Base-by-base conservation (phyloP, 2,329 filamentous ascomycete species). In the Plenodomus biglobosus region DNA sequence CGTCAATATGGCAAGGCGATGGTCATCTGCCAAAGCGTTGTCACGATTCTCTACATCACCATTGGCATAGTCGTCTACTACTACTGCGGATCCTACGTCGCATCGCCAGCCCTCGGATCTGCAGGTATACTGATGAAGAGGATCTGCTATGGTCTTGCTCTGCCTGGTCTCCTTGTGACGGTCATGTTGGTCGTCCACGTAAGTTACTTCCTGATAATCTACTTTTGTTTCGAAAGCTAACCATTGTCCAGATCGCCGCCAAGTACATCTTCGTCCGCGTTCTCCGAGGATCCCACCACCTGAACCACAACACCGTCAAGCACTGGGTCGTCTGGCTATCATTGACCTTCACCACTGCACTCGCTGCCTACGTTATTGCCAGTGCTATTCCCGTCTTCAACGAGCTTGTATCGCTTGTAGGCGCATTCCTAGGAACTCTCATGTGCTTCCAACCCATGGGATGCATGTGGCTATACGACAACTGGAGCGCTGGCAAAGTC, bases 251-350 rank as follows among this genome's bases (percentile, higher is more conserved):
- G 50, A 59, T 62, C 22, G 53, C 61, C 4, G 55, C 62, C 39
- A 65, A 65, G 24, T 65, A 62, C 51, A 54, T 65, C n/a, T 85
- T 85, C 37, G 87, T 87, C 19, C 87, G 88, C 47, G 75, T 88
- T 44, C 82, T 89, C 38, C 84, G 85, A 0, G 86, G 85, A 47
- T 84, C 87, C 10, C 11, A 85, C 86, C 61, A 85, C 84, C 66
- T 85, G 77, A 50, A 48, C 8, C 49, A 54, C 22, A 64, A 64
- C 42, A 62, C 62, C 1, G 22, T 46, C 11, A 59, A 39, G n/a
- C 62, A 66, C 34, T 66, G 62, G 62, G 49, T 56, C 8, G 57
- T 54, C 18, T 66, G 62, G 62, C 48, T 66, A 8, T 40, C 53
- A 3, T 62, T 56, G 43, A 64, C 62, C 1, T 51, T 45, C 21